Evolutionary conservation across 1,284 basidiomycete species (phyloP).

Genomic region (Leccinum ponderosum): DNA sequence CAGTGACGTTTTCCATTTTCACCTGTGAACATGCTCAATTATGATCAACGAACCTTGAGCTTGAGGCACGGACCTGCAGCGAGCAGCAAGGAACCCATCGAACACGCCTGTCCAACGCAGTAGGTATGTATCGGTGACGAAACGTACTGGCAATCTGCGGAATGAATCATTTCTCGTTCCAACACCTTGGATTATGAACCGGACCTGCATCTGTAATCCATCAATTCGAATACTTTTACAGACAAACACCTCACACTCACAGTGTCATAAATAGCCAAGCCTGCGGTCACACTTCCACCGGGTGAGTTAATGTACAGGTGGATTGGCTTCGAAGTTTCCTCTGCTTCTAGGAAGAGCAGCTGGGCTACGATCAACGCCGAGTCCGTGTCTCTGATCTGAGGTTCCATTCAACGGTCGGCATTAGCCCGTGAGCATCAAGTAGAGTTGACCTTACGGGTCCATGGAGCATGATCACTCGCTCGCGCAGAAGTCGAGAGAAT

Average conservation of each 20-base stretch:
- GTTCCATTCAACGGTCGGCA: constrained; percentile 13
- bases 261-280: constrained; percentile 94
- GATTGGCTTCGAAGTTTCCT: constrained; percentile 89
- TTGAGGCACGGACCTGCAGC: constrained; percentile 60
- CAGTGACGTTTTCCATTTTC: constrained; percentile 87
- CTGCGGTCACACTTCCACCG: constrained; percentile 91
- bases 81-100: constrained; percentile 90
- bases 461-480: constrained; percentile 91
- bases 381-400: constrained; percentile 81
- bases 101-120: constrained; percentile 89
- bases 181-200: constrained; percentile 14
- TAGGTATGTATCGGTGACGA: constrained; percentile 93
- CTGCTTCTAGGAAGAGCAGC: constrained; percentile 90
- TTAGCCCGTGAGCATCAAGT: constrained; percentile 12
- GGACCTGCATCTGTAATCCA: constrained; percentile 70
- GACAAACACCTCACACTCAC: constrained; percentile 41
- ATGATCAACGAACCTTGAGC: constrained; percentile 9
- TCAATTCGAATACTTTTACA: constrained; percentile 21
- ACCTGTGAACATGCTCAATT: constrained; percentile 38
- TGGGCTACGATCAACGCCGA: constrained; percentile 87
- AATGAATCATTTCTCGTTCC: constrained; percentile 17
- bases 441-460: constrained; percentile 67
- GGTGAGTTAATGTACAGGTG: constrained; percentile 95
- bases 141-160: constrained; percentile 64
- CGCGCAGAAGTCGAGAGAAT: constrained; percentile 86